Conservation (phyloP, 2,329 filamentous ascomycete species). For the Trichoderma cornu-damae region DNA sequence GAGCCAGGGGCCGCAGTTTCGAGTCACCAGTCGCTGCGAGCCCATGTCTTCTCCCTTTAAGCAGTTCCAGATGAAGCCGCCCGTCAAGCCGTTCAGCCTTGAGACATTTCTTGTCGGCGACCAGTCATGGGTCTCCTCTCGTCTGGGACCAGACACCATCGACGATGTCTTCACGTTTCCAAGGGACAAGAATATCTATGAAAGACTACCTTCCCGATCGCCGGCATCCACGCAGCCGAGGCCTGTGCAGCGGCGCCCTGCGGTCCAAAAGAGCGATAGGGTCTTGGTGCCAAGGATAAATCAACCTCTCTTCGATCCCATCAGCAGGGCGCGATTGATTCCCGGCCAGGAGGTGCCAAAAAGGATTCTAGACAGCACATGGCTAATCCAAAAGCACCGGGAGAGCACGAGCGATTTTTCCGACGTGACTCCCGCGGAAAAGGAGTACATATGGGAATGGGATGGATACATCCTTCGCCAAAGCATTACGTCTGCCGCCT, state of each 20-base stretch:
- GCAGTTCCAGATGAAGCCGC: constrained; percentile 40
- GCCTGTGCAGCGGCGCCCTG: constrained; percentile 2
- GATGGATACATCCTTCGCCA: constrained; percentile 50
- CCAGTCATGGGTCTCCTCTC: constrained; percentile 41
- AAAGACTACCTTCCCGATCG: constrained; percentile 26
- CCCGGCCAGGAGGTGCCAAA: constrained; percentile 46
- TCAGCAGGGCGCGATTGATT: constrained; percentile 49
- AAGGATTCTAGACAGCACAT: constrained; percentile 43
- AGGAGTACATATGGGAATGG: constrained; percentile 56
- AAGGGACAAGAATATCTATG: constrained; percentile 21
- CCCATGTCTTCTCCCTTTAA: constrained; percentile 30
- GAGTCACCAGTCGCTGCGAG: constrained; percentile 33
- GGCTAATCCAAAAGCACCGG: constrained; percentile 56
- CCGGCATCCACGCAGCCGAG: constrained; percentile 21
- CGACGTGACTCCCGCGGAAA: constrained; percentile 50
- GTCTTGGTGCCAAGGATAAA: constrained; percentile 45
- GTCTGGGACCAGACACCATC: constrained; percentile 35
- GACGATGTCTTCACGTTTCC: constrained; percentile 28
- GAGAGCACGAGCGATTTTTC: constrained; percentile 54
- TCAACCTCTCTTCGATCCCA: constrained; percentile 52
- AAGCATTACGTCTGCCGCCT: constrained; percentile 47
- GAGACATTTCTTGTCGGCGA: constrained; percentile 43
- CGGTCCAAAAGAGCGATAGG: constrained; percentile 26
- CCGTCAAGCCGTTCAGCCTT: constrained; percentile 42
- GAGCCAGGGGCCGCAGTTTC: constrained; percentile 37